phyloP scores from a whole-genome alignment of 805 yeast species.

The Yarrowia keelungensis region DNA sequence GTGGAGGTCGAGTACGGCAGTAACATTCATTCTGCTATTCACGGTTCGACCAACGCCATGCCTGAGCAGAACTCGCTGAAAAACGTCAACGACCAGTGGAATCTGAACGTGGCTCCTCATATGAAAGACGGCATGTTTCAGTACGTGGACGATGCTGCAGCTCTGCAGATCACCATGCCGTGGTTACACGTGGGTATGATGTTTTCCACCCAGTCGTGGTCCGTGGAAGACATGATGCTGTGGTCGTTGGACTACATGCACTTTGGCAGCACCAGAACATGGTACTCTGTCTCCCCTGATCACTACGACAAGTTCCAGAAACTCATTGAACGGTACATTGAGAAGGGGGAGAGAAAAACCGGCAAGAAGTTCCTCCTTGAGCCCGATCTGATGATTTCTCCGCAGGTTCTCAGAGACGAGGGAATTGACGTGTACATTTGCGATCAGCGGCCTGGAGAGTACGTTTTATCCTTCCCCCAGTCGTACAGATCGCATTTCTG shows the following conservation, averaged over 20 bases:
- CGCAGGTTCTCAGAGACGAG: slow-evolving; percentile 57
- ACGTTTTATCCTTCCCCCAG: slow-evolving; percentile 81
- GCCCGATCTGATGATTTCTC: slow-evolving; percentile 73
- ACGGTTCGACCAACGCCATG: slow-evolving; percentile 81
- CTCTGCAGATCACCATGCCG: slow-evolving; percentile 81
- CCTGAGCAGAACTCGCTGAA: slow-evolving; percentile 42
- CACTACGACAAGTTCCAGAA: slow-evolving; percentile 64
- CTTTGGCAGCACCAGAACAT: slow-evolving; percentile 77
- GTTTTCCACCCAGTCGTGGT: slow-evolving; percentile 89
- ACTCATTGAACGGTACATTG: slow-evolving; percentile 51
- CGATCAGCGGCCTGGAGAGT: slow-evolving; percentile 79
- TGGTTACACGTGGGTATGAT: slow-evolving; percentile 87
- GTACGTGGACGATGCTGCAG: slow-evolving; percentile 67
- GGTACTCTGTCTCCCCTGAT: slow-evolving; percentile 82
- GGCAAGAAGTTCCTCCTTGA: slow-evolving; percentile 77
- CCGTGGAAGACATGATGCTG: slow-evolving; percentile 86
- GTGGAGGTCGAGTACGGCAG: slow-evolving; percentile 82
- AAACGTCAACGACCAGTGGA: slow-evolving; percentile 66
- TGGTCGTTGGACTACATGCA: slow-evolving; percentile 84
- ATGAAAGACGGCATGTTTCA: slow-evolving; percentile 73
- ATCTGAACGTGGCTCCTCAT: slow-evolving; percentile 74
- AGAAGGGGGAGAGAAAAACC: slow-evolving; percentile 50
- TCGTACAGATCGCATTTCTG: slow-evolving; percentile 88
- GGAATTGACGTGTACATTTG: slow-evolving; percentile 60
- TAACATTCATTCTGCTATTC: slow-evolving; percentile 71